Conservation (phyloP, 1,139 yeast genomes). For the Eremothecium sinecaudum region DNA sequence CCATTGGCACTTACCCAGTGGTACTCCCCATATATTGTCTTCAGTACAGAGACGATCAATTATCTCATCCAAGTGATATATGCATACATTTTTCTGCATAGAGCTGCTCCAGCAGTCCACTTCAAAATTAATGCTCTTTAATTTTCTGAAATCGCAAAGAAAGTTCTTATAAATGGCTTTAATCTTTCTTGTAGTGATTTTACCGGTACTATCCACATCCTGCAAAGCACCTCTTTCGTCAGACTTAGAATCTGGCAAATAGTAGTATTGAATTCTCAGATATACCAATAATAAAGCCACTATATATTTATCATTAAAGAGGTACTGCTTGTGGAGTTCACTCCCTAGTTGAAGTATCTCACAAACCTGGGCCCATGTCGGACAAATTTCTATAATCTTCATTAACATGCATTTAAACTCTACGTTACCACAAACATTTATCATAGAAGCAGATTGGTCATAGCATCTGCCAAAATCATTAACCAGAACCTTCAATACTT, state of each 20-base stretch:
- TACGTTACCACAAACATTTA: slow-evolving; percentile 24
- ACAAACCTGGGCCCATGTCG: slow-evolving; percentile 24
- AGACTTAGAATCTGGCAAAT: slow-evolving; percentile 10
- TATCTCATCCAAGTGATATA: slow-evolving; percentile 27
- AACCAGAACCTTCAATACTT: slow-evolving; percentile 17
- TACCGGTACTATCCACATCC: slow-evolving; percentile 6
- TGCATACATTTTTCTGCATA: slow-evolving; percentile 10
- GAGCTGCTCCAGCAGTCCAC: slow-evolving; percentile 27
- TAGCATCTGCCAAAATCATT: slow-evolving; percentile 23
- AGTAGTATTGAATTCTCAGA: slow-evolving; percentile 26
- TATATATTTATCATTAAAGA: slow-evolving; percentile 26
- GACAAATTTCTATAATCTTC: slow-evolving; percentile 28
- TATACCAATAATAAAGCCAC: slow-evolving; percentile 24
- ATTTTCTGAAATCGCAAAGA: slow-evolving; percentile 24
- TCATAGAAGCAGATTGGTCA: slow-evolving; percentile 13
- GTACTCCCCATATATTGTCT: slow-evolving; percentile 29
- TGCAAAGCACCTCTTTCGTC: slow-evolving; percentile 4
- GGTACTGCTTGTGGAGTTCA: neutral
- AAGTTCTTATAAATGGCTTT: slow-evolving; percentile 14
- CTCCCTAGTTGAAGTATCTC: slow-evolving; percentile 12
- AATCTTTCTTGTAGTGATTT: slow-evolving; percentile 8
- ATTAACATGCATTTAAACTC: slow-evolving; percentile 28
- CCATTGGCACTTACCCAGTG: slow-evolving; percentile 29
- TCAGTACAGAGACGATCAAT: slow-evolving; percentile 24
- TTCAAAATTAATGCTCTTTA: slow-evolving; percentile 20